A percentile compares a stretch with the other conserved stretches of the same genome.
Conservation (phyloP, 306 rosid genomes). For the Gastrolobium villosum region DNA sequence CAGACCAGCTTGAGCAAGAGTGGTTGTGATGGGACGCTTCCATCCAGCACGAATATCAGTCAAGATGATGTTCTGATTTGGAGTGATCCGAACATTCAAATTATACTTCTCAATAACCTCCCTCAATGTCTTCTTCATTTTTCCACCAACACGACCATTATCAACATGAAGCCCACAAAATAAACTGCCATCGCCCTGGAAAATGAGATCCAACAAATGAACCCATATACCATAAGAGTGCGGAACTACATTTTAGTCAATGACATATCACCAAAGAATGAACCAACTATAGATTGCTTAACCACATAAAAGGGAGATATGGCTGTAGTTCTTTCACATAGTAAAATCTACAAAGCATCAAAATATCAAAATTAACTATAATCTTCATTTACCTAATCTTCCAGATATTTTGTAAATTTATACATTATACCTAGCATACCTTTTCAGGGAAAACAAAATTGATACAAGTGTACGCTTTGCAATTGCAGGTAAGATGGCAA, state of each 20-base stretch:
- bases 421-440: slow-evolving; percentile 26
- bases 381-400: slow-evolving; percentile 18
- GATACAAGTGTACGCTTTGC: slow-evolving; percentile 28
- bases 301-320: slow-evolving; percentile 37
- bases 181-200: slow-evolving; percentile 89
- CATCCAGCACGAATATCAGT: slow-evolving; percentile 83
- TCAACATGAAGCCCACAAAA: slow-evolving; percentile 95
- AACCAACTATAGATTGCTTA: slow-evolving; percentile 27
- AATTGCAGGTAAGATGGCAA: slow-evolving; percentile 17
- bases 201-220: slow-evolving; percentile 37
- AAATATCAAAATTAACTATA: slow-evolving; percentile 17
- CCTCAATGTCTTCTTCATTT: slow-evolving; percentile 83
- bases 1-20: slow-evolving; percentile 93
- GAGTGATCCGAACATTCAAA: slow-evolving; percentile 86
- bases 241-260: slow-evolving; percentile 21
- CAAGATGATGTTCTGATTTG: slow-evolving; percentile 92
- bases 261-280: slow-evolving; percentile 39
- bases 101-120: slow-evolving; percentile 92
- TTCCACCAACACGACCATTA: slow-evolving; percentile 88
- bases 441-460: slow-evolving; percentile 37
- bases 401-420: slow-evolving; percentile 1
- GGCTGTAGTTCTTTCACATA: slow-evolving; percentile 10
- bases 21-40: slow-evolving; percentile 92
- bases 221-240: background rate
- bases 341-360: slow-evolving; percentile 3